phyloP scores from a whole-genome alignment of 2,329 filamentous ascomycete species.

The Sporothrix humicola region DNA sequence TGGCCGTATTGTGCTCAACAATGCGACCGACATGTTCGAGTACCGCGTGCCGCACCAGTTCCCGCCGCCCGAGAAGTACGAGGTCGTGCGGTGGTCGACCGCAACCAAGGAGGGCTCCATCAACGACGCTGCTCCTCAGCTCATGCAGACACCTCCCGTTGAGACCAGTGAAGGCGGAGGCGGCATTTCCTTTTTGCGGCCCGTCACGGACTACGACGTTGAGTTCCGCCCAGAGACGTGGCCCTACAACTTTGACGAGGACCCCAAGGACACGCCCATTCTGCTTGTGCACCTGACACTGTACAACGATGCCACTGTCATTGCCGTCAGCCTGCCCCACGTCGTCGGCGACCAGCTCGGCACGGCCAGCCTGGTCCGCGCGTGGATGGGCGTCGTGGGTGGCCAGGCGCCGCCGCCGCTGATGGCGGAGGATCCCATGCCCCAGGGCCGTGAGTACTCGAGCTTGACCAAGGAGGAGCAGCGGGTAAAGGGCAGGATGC shows the following conservation, averaged over 20 bases:
- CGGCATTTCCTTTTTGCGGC: conserved; percentile 20
- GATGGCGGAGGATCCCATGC: conserved; percentile 29
- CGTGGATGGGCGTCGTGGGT: conserved; percentile 23
- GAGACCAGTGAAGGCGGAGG: neutral
- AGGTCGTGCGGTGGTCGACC: conserved; percentile 25
- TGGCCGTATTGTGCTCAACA: conserved; percentile 11
- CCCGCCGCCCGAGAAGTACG: neutral
- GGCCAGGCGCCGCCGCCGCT: conserved; percentile 23
- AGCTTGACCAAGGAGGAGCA: conserved; percentile 6
- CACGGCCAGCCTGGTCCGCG: conserved; percentile 12
- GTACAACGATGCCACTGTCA: conserved; percentile 25
- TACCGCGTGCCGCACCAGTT: conserved; percentile 29
- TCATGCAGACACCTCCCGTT: neutral
- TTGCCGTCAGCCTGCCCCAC: conserved; percentile 29
- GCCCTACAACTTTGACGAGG: conserved; percentile 13
- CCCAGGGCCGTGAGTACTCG: conserved; percentile 18
- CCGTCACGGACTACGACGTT: neutral
- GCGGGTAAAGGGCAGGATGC: conserved; percentile 16
- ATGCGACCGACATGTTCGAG: neutral
- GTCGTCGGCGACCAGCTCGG: conserved; percentile 31
- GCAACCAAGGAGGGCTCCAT: neutral
- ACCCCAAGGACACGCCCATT: conserved; percentile 23
- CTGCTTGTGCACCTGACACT: conserved; percentile 20
- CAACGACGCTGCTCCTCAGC: neutral
- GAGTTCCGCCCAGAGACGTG: conserved; percentile 24